Evolutionary conservation across 352 stramenopile genomes (phyloP).

Genomic region (Chrysophaeum taylorii): DNA sequence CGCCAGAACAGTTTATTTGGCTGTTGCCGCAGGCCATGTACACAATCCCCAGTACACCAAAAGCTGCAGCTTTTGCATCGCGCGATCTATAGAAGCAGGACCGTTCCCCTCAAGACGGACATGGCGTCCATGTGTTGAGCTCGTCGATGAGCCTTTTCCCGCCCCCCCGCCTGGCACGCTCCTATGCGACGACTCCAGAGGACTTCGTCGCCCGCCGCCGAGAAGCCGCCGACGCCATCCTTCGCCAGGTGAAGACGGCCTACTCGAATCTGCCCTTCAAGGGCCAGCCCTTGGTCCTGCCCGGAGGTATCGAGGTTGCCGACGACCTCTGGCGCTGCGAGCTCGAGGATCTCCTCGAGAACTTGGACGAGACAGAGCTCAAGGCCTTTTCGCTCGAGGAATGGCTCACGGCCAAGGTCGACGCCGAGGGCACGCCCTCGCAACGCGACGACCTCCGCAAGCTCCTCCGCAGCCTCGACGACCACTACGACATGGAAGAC

Average conservation of each 20-base stretch:
- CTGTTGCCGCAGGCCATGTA: too few relatives aligned
- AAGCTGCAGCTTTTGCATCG: too few relatives aligned
- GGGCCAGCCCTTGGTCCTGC: not conserved
- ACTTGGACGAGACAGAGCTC: not conserved
- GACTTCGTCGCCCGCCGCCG: too few relatives aligned
- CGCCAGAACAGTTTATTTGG: too few relatives aligned
- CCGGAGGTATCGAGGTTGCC: not conserved
- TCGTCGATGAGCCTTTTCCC: too few relatives aligned
- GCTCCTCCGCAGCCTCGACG: not conserved
- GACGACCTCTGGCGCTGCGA: not conserved
- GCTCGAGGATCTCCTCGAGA: not conserved
- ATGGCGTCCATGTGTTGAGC: too few relatives aligned
- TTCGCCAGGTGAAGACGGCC: not conserved
- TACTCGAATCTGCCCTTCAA: not conserved
- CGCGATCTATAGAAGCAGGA: too few relatives aligned
- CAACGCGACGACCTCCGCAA: not conserved
- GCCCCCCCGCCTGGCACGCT: too few relatives aligned
- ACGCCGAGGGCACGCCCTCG: not conserved
- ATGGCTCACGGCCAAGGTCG: not conserved
- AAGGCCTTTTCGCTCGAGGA: not conserved
- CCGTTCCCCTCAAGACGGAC: too few relatives aligned
- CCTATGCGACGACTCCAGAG: too few relatives aligned
- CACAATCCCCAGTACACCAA: too few relatives aligned
- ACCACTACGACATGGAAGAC: not conserved
- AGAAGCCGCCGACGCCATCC: too few relatives aligned